Evolutionary conservation across 768 basidiomycete genomes (phyloP), one percentile per base, ranked within the genome.

Genomic region (Macrolepiota fuliginosa): DNA sequence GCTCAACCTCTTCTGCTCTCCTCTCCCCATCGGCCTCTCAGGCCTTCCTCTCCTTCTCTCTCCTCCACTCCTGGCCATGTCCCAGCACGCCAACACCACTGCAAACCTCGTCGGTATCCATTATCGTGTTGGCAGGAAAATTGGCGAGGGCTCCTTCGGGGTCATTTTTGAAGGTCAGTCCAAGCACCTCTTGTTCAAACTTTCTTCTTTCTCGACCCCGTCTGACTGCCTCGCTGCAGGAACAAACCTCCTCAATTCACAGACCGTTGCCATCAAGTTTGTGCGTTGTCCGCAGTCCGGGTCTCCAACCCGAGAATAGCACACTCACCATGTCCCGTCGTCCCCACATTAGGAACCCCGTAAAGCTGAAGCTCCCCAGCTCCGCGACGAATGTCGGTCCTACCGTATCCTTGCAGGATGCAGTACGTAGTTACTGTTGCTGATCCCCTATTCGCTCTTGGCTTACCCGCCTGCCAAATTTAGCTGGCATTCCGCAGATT

Each of bases 191-290:
- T 45, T 37, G 53, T 36, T 35, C 40, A 46, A 51, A 24, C 58
- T 35, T 10, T 39, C 42, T 39, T 45, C 56, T 27, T 29, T 46
- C 36, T 42, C 52, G 12, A 56, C 42, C 40, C 39, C 22, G 32
- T 61, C 42, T 46, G 47, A 42, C 54, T 24, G 17, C 52, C 29
- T 22, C 50, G 51, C 47, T 66, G 37, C 70, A 98, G 96, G 96
- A 27, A 96, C 95, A 7, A 99, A 99, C 73, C 82, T 99, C 35
- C 87, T 98, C 78, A 99, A 99, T 82, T 94, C 92, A 3, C 95
- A 96, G 79, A 96, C 95, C 10, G 96, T 98, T 63, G 97, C 97
- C 65, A 98, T 99, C 88, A 99, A 99, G 83, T 99, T 99, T 85
- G 97, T 98, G 71, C 77, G 96, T 87, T 42, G 62, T 56, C 50